Base-by-base conservation (phyloP, 1,139 yeast genomes). In the Pneumocystis carinii region DNA sequence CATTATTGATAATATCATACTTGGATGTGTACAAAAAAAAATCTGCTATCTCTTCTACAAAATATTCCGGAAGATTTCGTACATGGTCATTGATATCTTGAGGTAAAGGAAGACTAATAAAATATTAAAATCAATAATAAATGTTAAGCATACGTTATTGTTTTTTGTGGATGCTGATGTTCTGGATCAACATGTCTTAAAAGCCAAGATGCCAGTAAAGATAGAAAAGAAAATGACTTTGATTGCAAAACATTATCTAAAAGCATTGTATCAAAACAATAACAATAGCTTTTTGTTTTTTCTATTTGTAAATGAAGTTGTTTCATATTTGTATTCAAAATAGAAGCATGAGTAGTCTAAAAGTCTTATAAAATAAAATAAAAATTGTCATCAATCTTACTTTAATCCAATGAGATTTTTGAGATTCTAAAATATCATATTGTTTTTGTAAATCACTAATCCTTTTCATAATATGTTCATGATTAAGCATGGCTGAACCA, bases 11-110 rank as follows among this genome's bases (percentile, higher is more conserved):
- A 24, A 48, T 48, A n/a, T 79, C 75, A 61, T 78, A 75, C 68
- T 81, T 81, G 1, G 88, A 77, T 59, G 86, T 78, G 69, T 83
- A 84, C 66, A 85, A 82, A 64, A 90, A 79, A 71, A 86, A 87
- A 69, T 83, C 84, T 59, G 88, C 80, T n/a, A 88, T 79, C 1
- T 95, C 94, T 72, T 92, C 97, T 38, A 92, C 74, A 64, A 87
- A 78, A 71, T 83, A 88, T 73, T 92, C 98, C 0, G 99, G 99
- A 67, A 79, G 86, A 71, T 81, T 87, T 69, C 83, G 85, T 66
- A 84, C 81, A 37, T 82, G 80, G 55, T 75, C 76, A 42, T 79
- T 77, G 38, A 72, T 74, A 14, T 72, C 68, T 68, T 79, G 80
- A 17, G 61, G 53, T 63, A 80, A 79, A 59, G 88, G 78, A 0